These are phyloP conservation scores for Neohortaea acidophila DNA, from an alignment of 495 filamentous ascomycete genomes.

Conservation along the genomic window DNA sequence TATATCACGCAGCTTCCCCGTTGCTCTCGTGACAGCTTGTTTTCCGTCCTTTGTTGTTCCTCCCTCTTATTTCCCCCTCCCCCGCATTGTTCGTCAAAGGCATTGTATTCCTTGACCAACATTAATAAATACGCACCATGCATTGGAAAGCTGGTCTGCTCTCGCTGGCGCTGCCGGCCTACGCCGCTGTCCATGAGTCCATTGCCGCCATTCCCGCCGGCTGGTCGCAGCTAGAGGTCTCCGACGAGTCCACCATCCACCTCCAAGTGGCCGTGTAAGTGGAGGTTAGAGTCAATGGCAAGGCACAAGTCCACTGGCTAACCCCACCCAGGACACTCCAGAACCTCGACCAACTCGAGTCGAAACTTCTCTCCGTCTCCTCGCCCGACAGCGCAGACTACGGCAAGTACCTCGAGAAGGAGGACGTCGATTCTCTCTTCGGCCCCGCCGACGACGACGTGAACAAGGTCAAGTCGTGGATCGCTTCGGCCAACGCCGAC, in stretches of 20 bases:
- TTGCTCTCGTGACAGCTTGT: neutral
- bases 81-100: too few species aligned
- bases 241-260: neutral
- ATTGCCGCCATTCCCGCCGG: constrained; percentile 1
- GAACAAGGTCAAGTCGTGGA: constrained; percentile 20
- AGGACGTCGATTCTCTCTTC: constrained; percentile 27
- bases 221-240: neutral
- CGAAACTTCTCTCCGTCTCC: constrained; percentile 45
- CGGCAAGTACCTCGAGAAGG: constrained; percentile 47
- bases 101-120: too few species aligned
- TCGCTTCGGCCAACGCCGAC: constrained; percentile 18
- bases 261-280: constrained; percentile 5
- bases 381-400: constrained; percentile 46
- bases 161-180: constrained; percentile 1
- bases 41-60: neutral
- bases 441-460: constrained; percentile 17
- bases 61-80: neutral
- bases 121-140: too few species aligned
- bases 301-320: neutral
- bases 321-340: neutral
- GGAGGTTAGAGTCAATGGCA: neutral
- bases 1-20: too few species aligned
- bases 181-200: constrained; percentile 3
- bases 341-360: constrained; percentile 31
- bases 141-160: neutral